Percentiles rank a stretch among this genome's conserved stretches.
Evolutionary conservation across 768 basidiomycete species (phyloP).

Genomic region (Pisolithus sp.): DNA sequence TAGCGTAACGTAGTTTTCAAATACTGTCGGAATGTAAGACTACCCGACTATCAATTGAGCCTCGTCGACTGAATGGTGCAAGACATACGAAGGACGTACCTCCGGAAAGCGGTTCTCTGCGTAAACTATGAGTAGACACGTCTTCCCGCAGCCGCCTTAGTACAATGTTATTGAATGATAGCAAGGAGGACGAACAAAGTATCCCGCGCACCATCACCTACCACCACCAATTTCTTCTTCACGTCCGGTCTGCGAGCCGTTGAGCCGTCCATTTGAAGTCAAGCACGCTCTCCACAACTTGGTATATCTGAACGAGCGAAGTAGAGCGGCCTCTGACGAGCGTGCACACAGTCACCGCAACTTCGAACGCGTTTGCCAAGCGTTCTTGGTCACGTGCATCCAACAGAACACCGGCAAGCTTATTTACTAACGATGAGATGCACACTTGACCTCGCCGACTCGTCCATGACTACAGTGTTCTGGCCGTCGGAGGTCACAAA

Average conservation of each 20-base stretch:
- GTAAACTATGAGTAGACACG: slow-evolving; percentile 93
- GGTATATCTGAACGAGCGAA: neutral
- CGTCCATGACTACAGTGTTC: slow-evolving; percentile 37
- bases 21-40: slow-evolving; percentile 91
- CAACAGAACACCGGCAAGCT: neutral
- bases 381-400: neutral
- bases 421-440: neutral
- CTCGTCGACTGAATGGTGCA: slow-evolving; percentile 3
- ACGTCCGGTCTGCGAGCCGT: slow-evolving; percentile 59
- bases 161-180: slow-evolving; percentile 20
- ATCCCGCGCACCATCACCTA: slow-evolving; percentile 68
- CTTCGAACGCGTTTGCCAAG: neutral
- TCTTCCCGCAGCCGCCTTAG: slow-evolving; percentile 84
- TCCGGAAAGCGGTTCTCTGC: slow-evolving; percentile 96
- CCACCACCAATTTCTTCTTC: slow-evolving; percentile 85
- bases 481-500: slow-evolving; percentile 49
- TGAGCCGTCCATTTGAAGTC: slow-evolving; percentile 18
- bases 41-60: slow-evolving; percentile 29
- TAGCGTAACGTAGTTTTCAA: slow-evolving; percentile 90
- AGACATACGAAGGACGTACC: slow-evolving; percentile 40
- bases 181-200: slow-evolving; percentile 20
- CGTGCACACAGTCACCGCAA: neutral
- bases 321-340: too few relatives aligned
- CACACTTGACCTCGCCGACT: too few relatives aligned
- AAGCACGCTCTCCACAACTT: neutral